These are phyloP conservation scores for Candida oleophila DNA, from an alignment of 805 yeast genomes.

Conservation along the genomic window DNA sequence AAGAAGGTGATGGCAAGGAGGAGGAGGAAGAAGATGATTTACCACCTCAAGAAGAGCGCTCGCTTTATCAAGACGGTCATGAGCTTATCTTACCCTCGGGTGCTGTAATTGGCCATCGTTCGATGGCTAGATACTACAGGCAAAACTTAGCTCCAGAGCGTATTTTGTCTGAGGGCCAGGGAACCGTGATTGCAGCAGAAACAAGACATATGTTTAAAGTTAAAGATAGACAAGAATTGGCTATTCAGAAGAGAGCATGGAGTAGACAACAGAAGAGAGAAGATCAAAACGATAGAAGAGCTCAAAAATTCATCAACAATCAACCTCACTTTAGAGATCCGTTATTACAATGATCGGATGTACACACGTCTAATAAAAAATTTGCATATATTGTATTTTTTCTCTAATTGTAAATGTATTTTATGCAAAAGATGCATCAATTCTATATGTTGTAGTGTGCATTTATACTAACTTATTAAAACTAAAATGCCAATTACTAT, in stretches of 20 bases:
- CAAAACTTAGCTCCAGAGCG: constrained; percentile 46
- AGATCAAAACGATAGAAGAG: constrained; percentile 54
- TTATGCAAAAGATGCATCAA: too few relatives aligned
- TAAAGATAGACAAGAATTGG: constrained; percentile 39
- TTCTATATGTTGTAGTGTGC: too few relatives aligned
- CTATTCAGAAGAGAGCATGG: constrained; percentile 59
- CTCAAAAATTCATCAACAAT: constrained; percentile 70
- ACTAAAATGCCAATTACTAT: constrained; percentile 51
- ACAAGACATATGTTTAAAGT: constrained; percentile 47
- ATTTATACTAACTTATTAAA: background rate
- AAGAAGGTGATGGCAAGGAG: constrained; percentile 20
- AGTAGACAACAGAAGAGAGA: constrained; percentile 50
- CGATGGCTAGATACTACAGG: constrained; percentile 41
- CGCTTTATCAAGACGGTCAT: constrained; percentile 32
- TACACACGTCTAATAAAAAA: background rate
- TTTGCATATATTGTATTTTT: background rate
- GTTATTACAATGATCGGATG: constrained; percentile 5
- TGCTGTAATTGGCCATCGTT: constrained; percentile 42
- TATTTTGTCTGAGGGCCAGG: constrained; percentile 46
- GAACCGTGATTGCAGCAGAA: constrained; percentile 48
- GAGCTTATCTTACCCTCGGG: constrained; percentile 45
- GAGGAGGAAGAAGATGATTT: constrained; percentile 28
- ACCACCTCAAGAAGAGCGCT: constrained; percentile 24
- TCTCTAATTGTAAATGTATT: background rate
- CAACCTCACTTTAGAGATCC: constrained; percentile 66